Evolutionary conservation across 257 asterid genomes (phyloP).

Genomic region (Knoxia roxburghii): DNA sequence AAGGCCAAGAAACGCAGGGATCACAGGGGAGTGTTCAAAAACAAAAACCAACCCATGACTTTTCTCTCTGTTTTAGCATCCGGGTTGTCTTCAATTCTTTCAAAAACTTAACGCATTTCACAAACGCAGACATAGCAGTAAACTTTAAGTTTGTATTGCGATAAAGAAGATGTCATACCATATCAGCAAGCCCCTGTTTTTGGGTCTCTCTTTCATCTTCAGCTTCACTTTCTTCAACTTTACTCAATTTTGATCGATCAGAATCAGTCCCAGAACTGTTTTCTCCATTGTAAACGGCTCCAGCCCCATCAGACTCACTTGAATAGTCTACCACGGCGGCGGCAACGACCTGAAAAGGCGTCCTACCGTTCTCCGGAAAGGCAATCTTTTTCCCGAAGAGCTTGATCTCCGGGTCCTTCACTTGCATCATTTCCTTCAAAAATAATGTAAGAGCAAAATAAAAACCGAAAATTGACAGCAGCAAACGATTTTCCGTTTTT

Average conservation of each 20-base stretch:
- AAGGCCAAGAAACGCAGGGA: background rate
- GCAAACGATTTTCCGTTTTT: background rate
- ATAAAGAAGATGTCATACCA: slow-evolving; percentile 31
- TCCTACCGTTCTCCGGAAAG: slow-evolving; percentile 43
- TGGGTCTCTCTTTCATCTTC: slow-evolving; percentile 28
- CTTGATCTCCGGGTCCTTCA: slow-evolving; percentile 59
- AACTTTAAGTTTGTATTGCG: background rate
- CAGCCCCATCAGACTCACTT: slow-evolving; percentile 20
- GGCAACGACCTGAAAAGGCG: background rate
- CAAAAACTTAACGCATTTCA: background rate
- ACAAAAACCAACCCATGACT: slow-evolving; percentile 10
- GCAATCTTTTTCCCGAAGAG: slow-evolving; percentile 65
- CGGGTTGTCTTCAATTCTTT: slow-evolving; percentile 14
- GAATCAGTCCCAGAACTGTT: slow-evolving; percentile 20
- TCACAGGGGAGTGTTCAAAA: slow-evolving; percentile 2
- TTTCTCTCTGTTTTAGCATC: slow-evolving; percentile 14
- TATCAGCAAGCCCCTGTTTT: slow-evolving; percentile 26
- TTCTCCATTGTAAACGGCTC: slow-evolving; percentile 17
- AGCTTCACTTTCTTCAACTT: slow-evolving; percentile 22
- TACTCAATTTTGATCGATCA: slow-evolving; percentile 24
- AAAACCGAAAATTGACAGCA: no score
- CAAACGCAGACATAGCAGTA: background rate
- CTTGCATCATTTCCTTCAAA: slow-evolving; percentile 17
- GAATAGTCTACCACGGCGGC: slow-evolving; percentile 15
- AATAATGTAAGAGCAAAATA: no score